These are phyloP conservation scores for Nicotiana otophora DNA, from an alignment of 257 asterid genomes.

Conservation along the genomic window DNA sequence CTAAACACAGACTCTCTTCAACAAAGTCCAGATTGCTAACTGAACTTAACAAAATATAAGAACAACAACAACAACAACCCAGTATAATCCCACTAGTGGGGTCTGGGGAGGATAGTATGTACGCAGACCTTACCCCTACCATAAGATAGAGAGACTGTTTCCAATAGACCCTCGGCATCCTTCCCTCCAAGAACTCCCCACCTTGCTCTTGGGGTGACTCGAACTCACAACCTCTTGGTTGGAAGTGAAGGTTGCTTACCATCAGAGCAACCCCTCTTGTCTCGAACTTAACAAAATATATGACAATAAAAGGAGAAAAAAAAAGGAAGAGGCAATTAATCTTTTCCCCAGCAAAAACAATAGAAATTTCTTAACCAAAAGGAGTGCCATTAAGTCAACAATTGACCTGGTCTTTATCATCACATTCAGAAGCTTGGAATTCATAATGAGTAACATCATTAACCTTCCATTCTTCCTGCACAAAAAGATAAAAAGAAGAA, in stretches of 20 bases:
- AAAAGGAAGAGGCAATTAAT: neutral
- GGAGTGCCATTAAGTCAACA: neutral
- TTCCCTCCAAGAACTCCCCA: no score
- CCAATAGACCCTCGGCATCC: no score
- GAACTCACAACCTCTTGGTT: no score
- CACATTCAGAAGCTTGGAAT: constrained; percentile 14
- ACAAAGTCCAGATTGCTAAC: neutral
- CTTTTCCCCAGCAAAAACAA: neutral
- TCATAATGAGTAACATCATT: constrained; percentile 16
- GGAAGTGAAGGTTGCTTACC: no score
- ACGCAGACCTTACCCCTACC: no score
- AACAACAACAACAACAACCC: no score
- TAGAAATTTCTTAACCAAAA: neutral
- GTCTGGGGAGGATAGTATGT: no score
- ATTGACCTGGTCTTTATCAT: constrained; percentile 26
- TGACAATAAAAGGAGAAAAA: neutral
- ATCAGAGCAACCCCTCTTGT: no score
- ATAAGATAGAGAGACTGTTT: no score
- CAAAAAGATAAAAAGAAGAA: constrained; percentile 7
- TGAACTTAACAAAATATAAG: neutral
- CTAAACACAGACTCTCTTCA: neutral
- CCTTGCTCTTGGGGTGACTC: no score
- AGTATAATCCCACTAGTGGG: no score
- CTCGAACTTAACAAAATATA: neutral
- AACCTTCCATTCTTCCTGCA: constrained; percentile 29